Evolutionary conservation across 257 asterid species (phyloP).

Genomic region (Penstemon eatonii): DNA sequence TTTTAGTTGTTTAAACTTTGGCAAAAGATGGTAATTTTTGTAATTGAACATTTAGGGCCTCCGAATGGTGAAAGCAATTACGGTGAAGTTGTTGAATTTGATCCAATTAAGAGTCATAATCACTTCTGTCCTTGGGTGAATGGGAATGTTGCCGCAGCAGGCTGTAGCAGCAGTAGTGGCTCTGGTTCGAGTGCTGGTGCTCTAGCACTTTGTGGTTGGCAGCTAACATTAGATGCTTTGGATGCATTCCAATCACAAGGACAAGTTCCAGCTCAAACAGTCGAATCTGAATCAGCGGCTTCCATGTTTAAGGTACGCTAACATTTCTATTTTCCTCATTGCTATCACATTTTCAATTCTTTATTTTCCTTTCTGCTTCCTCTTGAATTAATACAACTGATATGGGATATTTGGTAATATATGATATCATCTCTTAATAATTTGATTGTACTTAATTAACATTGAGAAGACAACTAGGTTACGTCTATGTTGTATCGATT

Average conservation of each 20-base stretch:
- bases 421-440: not conserved
- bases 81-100: constrained; percentile 84
- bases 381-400: constrained; percentile 1
- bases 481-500: not conserved
- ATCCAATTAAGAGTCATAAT: constrained; percentile 92
- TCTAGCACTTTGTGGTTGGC: constrained; percentile 93
- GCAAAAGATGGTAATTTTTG: constrained; percentile 25
- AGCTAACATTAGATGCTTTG: constrained; percentile 93
- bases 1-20: constrained; percentile 2
- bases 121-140: constrained; percentile 98
- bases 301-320: constrained; percentile 80
- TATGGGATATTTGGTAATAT: constrained; percentile 12
- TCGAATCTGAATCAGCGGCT: constrained; percentile 99
- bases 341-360: constrained; percentile 3
- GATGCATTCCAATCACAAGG: constrained; percentile 89
- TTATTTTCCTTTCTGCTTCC: not conserved
- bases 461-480: not conserved
- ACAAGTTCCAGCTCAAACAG: constrained; percentile 79
- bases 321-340: constrained; percentile 14
- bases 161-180: constrained; percentile 74
- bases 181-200: constrained; percentile 75
- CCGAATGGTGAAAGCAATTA: constrained; percentile 90
- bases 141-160: constrained; percentile 99
- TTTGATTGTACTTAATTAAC: constrained; percentile 19
- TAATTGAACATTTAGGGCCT: constrained; percentile 57